A percentile compares a stretch with the other conserved stretches of the same genome.
phyloP scores from a whole-genome alignment of 306 rosid genomes.

The Fragaria iinumae region DNA sequence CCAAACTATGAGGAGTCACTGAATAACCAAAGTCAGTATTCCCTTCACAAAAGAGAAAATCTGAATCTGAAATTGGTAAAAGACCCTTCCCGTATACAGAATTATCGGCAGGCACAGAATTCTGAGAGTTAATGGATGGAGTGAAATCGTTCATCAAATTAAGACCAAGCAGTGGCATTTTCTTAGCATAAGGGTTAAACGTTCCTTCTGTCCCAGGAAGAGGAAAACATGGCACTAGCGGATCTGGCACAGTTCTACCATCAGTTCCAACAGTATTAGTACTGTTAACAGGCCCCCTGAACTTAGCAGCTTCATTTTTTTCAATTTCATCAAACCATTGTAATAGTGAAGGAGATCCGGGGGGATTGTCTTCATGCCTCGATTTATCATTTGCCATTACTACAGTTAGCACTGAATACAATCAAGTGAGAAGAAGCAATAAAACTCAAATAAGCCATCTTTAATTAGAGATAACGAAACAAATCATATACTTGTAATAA shows the following conservation, averaged over 20 bases:
- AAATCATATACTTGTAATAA: neutral
- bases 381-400: slow-evolving; percentile 28
- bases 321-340: slow-evolving; percentile 21
- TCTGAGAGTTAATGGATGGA: slow-evolving; percentile 23
- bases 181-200: slow-evolving; percentile 20
- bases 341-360: slow-evolving; percentile 16
- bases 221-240: slow-evolving; percentile 22
- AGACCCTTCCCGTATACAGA: slow-evolving; percentile 5
- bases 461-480: neutral
- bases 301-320: slow-evolving; percentile 10
- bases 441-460: neutral
- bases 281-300: neutral
- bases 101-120: slow-evolving; percentile 15
- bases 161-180: neutral
- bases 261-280: slow-evolving; percentile 17
- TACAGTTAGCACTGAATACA: neutral
- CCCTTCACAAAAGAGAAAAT: slow-evolving; percentile 12
- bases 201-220: slow-evolving; percentile 18
- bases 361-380: slow-evolving; percentile 11
- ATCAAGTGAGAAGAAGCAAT: neutral
- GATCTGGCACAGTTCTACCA: neutral
- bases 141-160: slow-evolving; percentile 24
- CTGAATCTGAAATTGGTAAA: neutral
- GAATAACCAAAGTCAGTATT: slow-evolving; percentile 26
- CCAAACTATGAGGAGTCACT: slow-evolving; percentile 9